Percentiles rank a stretch among this genome's conserved stretches.
phyloP scores from a whole-genome alignment of 371 early-diverging fungal species.

The Dinochytrium kinnereticum region DNA sequence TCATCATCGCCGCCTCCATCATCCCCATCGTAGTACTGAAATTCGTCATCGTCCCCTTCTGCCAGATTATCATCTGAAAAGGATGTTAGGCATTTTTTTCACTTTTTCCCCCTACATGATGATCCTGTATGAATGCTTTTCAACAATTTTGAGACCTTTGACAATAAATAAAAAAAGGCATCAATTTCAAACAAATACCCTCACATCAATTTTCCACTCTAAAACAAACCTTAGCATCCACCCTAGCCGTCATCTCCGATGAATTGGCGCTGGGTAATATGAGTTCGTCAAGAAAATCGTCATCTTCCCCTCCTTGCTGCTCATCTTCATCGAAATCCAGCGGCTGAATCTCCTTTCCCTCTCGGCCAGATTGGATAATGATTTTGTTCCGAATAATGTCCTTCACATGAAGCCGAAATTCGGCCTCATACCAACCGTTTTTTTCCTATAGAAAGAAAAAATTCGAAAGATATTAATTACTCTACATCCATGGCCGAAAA shows the following conservation, averaged over 20 bases:
- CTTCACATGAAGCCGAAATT: constrained; percentile 26
- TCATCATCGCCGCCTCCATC: constrained; percentile 1
- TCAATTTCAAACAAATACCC: constrained; percentile 1
- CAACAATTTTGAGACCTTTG: neutral
- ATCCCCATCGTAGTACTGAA: no score
- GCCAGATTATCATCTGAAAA: no score
- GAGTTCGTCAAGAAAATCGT: no score
- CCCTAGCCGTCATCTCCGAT: no score
- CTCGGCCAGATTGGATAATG: constrained; percentile 25
- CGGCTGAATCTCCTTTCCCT: neutral
- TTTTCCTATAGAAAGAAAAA: constrained; percentile 22
- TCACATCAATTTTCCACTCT: no score
- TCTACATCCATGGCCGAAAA: constrained; percentile 1
- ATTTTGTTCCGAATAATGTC: constrained; percentile 39
- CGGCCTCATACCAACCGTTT: constrained; percentile 46
- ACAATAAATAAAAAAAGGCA: no score
- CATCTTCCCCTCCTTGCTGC: constrained; percentile 20
- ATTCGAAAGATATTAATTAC: neutral
- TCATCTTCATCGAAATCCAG: constrained; percentile 9
- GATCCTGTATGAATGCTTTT: neutral
- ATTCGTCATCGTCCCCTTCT: neutral
- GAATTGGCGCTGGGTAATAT: no score
- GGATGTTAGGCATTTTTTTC: no score
- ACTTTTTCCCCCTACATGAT: no score
- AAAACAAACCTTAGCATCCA: no score